A percentile compares a stretch with the other conserved stretches of the same genome.
Conservation (phyloP, 192 early-diverging fungal species). For the Borealophlyctis nickersoniae region DNA sequence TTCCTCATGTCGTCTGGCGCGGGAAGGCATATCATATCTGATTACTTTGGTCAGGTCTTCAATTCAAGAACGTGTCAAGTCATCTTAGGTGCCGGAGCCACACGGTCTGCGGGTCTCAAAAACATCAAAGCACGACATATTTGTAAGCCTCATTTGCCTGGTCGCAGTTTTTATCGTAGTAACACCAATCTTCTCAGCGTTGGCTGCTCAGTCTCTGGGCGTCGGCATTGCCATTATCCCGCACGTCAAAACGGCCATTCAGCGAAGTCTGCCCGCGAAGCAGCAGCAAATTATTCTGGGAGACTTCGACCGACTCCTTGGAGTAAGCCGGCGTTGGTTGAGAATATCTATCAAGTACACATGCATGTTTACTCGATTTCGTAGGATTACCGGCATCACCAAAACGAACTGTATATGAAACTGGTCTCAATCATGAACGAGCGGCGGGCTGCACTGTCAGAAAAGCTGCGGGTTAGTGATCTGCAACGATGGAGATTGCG, state of each 20-base stretch:
- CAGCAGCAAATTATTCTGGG: conserved; percentile 76
- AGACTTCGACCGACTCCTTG: conserved; percentile 84
- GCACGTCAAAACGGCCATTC: conserved; percentile 71
- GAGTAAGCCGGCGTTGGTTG: conserved; percentile 43
- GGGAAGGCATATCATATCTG: background rate
- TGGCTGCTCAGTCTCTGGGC: conserved; percentile 90
- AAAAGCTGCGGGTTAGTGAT: conserved; percentile 59
- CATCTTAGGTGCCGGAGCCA: conserved; percentile 95
- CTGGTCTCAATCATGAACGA: conserved; percentile 95
- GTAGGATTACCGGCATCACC: conserved; percentile 86
- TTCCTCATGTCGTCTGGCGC: background rate
- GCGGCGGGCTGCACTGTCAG: conserved; percentile 72
- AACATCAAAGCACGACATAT: conserved; percentile 97
- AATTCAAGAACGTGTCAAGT: conserved; percentile 95
- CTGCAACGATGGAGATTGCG: too few species aligned
- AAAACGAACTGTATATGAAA: conserved; percentile 85
- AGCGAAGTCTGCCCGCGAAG: conserved; percentile 67
- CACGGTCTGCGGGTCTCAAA: conserved; percentile 93
- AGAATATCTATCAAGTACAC: too few species aligned
- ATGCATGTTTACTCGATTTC: background rate
- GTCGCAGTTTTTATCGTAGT: conserved; percentile 29
- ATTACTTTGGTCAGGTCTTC: conserved; percentile 63
- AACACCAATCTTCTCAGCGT: conserved; percentile 56
- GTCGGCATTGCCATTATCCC: conserved; percentile 86
- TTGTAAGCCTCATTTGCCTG: conserved; percentile 57